A percentile compares a stretch with the other conserved stretches of the same genome.
phyloP scores from a whole-genome alignment of 352 stramenopile species.

The Pseudoperonospora humuli region DNA sequence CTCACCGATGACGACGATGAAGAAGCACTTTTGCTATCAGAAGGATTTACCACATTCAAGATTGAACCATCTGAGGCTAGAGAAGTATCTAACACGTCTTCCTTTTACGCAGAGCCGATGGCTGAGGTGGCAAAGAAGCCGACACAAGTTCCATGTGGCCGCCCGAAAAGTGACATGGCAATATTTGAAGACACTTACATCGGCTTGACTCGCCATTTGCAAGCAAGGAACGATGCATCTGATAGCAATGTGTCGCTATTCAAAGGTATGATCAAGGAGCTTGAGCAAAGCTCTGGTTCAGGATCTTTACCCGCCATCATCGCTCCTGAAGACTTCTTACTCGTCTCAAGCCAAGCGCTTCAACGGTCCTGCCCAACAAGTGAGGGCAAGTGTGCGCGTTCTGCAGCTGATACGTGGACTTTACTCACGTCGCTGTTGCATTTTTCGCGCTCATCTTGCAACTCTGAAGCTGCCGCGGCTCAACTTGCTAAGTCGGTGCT shows the following conservation, averaged over 20 bases:
- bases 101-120: slow-evolving; percentile 23
- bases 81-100: background rate
- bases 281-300: slow-evolving; percentile 16
- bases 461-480: slow-evolving; percentile 29
- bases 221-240: background rate
- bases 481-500: slow-evolving; percentile 36
- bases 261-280: slow-evolving; percentile 6
- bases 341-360: slow-evolving; percentile 15
- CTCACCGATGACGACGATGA: slow-evolving; percentile 25
- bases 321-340: slow-evolving; percentile 21
- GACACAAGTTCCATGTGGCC: background rate
- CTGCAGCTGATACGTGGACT: slow-evolving; percentile 29
- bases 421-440: slow-evolving; percentile 45
- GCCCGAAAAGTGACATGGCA: slow-evolving; percentile 7
- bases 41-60: slow-evolving; percentile 30
- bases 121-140: slow-evolving; percentile 1
- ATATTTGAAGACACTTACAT: slow-evolving; percentile 22
- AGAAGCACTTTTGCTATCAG: slow-evolving; percentile 32
- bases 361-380: slow-evolving; percentile 10
- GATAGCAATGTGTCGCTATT: slow-evolving; percentile 3
- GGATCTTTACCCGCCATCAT: slow-evolving; percentile 7
- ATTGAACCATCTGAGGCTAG: slow-evolving; percentile 5
- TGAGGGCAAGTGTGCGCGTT: background rate
- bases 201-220: background rate
- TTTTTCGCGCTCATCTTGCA: slow-evolving; percentile 33